Percentiles rank a stretch among this genome's conserved stretches.
Evolutionary conservation across 1,284 basidiomycete species (phyloP).

Genomic region (Ustanciosporium gigantosporum): DNA sequence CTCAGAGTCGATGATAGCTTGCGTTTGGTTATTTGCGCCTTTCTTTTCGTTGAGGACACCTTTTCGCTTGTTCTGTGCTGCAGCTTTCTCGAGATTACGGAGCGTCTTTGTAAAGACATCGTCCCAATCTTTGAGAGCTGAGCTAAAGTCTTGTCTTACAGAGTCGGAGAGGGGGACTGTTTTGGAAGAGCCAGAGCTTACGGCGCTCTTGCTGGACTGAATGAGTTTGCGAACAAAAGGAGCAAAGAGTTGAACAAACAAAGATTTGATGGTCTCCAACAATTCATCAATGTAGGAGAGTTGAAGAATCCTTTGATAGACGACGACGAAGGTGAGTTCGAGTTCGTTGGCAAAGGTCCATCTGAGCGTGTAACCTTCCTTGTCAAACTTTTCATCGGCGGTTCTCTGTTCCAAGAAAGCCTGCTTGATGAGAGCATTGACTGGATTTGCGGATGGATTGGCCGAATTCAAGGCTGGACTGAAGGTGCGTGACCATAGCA

Average conservation of each 20-base stretch:
- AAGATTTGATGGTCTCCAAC: constrained; percentile 40
- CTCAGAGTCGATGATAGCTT: constrained; percentile 21
- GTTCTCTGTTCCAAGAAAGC: constrained; percentile 57
- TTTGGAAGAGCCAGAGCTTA: constrained; percentile 74
- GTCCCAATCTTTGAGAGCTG: constrained; percentile 81
- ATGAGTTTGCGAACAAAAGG: constrained; percentile 39
- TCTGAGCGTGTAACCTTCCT: constrained; percentile 53
- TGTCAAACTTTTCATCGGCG: constrained; percentile 46
- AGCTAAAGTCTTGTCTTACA: constrained; percentile 67
- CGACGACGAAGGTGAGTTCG: constrained; percentile 62
- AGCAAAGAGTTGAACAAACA: constrained; percentile 50
- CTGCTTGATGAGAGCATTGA: constrained; percentile 53
- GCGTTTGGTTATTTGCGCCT: constrained; percentile 17
- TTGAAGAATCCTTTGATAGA: constrained; percentile 94
- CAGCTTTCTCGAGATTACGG: constrained; percentile 74
- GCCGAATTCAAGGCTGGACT: constrained; percentile 28
- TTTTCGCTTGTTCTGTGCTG: constrained; percentile 63
- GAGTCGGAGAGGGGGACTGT: constrained; percentile 33
- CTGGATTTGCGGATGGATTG: constrained; percentile 28
- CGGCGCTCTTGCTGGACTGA: constrained; percentile 77
- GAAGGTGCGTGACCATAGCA: constrained; percentile 56
- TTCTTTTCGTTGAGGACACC: constrained; percentile 38
- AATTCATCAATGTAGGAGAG: constrained; percentile 91
- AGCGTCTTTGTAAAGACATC: constrained; percentile 76
- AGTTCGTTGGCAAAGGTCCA: constrained; percentile 57